phyloP scores from a whole-genome alignment of 495 filamentous ascomycete genomes.

The Penicillium odoratum region DNA sequence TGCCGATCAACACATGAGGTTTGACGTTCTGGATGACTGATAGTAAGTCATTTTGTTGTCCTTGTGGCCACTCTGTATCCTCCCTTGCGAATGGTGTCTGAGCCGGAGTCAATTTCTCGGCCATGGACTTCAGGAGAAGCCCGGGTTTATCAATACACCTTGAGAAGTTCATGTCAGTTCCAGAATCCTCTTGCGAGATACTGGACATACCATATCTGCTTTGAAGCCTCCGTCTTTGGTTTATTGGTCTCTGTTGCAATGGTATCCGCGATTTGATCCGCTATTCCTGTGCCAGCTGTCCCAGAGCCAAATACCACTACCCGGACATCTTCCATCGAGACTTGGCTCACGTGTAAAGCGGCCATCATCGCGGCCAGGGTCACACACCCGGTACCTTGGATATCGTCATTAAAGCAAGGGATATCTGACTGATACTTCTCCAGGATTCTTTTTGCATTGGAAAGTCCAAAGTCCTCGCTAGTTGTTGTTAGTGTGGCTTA shows the following conservation, averaged over 20 bases:
- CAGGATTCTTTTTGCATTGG: slow-evolving; percentile 64
- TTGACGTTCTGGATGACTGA: slow-evolving; percentile 69
- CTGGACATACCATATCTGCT: slow-evolving; percentile 71
- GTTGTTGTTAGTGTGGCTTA: not conserved
- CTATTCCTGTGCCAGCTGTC: slow-evolving; percentile 83
- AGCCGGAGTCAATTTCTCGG: slow-evolving; percentile 58
- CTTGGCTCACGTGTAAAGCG: slow-evolving; percentile 64
- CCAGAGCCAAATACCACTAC: slow-evolving; percentile 79
- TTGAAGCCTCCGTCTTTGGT: slow-evolving; percentile 69
- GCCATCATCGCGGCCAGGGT: slow-evolving; percentile 80
- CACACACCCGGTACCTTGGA: slow-evolving; percentile 87
- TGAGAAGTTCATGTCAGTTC: not conserved
- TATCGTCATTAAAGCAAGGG: slow-evolving; percentile 89
- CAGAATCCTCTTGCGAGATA: not conserved
- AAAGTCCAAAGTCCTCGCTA: slow-evolving; percentile 60
- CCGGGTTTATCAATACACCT: slow-evolving; percentile 88
- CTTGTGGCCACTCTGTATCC: slow-evolving; percentile 62
- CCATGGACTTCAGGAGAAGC: slow-evolving; percentile 65
- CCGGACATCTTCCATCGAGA: slow-evolving; percentile 65
- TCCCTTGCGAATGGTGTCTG: slow-evolving; percentile 68
- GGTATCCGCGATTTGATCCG: slow-evolving; percentile 78
- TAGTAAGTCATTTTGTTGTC: slow-evolving; percentile 57
- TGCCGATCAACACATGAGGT: slow-evolving; percentile 81
- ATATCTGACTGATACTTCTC: slow-evolving; percentile 71
- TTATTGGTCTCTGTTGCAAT: slow-evolving; percentile 68